Evolutionary conservation across 108 stramenopile species (phyloP).

Genomic region (Stephanodiscus triporus): DNA sequence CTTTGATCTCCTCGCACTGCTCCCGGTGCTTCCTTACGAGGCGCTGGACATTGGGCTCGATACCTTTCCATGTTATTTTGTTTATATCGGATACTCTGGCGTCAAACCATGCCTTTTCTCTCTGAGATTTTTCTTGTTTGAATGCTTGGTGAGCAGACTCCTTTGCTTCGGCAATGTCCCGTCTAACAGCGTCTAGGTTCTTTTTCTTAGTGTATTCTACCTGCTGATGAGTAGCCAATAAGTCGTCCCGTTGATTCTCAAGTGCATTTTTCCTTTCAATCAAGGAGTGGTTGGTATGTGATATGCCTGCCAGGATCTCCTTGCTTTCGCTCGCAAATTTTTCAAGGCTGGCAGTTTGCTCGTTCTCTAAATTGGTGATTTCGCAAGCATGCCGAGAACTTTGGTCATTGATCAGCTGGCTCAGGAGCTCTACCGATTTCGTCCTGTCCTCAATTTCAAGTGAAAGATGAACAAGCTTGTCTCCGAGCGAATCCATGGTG

Average conservation of each 20-base stretch:
- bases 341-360: background rate
- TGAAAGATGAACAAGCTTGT: conserved; percentile 2
- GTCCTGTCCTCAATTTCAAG: conserved; percentile 11
- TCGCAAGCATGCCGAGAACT: conserved; percentile 4
- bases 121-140: conserved; percentile 19
- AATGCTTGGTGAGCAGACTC: conserved; percentile 9
- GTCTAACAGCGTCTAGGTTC: conserved; percentile 18
- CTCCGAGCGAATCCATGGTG: conserved; percentile 2
- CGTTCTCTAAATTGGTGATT: conserved; percentile 11
- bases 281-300: background rate
- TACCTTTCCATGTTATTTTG: conserved; percentile 30
- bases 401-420: conserved; percentile 3
- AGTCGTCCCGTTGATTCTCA: conserved; percentile 14
- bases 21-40: conserved; percentile 37
- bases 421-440: conserved; percentile 6
- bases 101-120: conserved; percentile 42
- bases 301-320: background rate
- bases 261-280: conserved; percentile 1
- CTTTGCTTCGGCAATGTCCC: conserved; percentile 26
- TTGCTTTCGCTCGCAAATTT: background rate
- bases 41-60: conserved; percentile 38
- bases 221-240: conserved; percentile 16
- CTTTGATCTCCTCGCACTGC: conserved; percentile 36
- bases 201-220: conserved; percentile 28
- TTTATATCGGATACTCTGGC: conserved; percentile 26